These are phyloP conservation scores for Spergularia marina DNA, from an alignment of 148 eudicot genomes.

Conservation along the genomic window DNA sequence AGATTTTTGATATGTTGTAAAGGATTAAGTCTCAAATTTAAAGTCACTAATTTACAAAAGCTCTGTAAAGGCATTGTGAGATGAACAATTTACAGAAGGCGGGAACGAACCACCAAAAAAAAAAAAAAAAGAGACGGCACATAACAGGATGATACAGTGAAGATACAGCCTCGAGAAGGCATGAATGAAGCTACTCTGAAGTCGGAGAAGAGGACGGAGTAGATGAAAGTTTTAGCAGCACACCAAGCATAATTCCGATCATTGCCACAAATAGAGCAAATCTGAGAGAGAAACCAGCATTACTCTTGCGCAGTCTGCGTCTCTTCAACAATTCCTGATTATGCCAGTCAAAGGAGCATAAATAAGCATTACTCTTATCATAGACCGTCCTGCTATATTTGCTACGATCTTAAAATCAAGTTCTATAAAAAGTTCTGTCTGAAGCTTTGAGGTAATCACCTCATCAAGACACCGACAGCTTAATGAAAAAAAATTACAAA, in stretches of 20 bases:
- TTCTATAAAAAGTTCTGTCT: too few species aligned
- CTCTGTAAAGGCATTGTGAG: neutral
- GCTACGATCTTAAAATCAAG: too few species aligned
- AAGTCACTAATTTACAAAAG: slow-evolving; percentile 5
- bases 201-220: slow-evolving; percentile 51
- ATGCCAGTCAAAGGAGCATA: neutral
- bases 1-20: neutral
- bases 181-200: slow-evolving; percentile 20
- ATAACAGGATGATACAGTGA: slow-evolving; percentile 25
- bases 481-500: too few species aligned
- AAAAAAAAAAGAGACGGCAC: neutral
- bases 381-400: neutral
- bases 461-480: too few species aligned
- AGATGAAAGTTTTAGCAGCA: slow-evolving; percentile 49
- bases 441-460: too few species aligned
- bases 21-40: neutral
- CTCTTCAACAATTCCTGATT: slow-evolving; percentile 63
- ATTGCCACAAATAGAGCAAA: slow-evolving; percentile 62
- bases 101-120: neutral
- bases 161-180: slow-evolving; percentile 1
- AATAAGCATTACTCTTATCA: neutral
- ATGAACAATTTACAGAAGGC: slow-evolving; percentile 24
- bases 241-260: slow-evolving; percentile 64
- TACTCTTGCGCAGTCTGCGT: slow-evolving; percentile 42
- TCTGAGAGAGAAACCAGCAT: slow-evolving; percentile 56